Percentiles rank a stretch among this genome's conserved stretches.
Conservation (phyloP, 495 filamentous ascomycete genomes). For the Pseudomonodictys pantanalensis region DNA sequence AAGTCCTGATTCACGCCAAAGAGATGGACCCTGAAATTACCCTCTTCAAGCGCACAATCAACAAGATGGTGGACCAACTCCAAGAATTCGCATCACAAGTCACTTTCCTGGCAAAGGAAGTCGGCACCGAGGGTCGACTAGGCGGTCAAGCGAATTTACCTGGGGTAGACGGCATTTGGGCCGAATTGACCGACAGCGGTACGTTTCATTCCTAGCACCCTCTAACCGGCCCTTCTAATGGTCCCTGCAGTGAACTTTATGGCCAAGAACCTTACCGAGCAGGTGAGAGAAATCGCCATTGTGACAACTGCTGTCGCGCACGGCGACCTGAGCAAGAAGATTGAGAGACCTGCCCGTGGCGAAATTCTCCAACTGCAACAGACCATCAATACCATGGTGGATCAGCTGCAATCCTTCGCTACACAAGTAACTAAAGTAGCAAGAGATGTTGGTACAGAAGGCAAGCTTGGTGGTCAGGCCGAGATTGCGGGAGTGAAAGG, state of each 20-base stretch:
- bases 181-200: slow-evolving; percentile 95
- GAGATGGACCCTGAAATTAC: slow-evolving; percentile 99
- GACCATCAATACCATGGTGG: slow-evolving; percentile 99
- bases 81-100: slow-evolving; percentile 97
- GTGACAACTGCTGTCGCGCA: slow-evolving; percentile 96
- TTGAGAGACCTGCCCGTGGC: slow-evolving; percentile 87
- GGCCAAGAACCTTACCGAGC: slow-evolving; percentile 80
- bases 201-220: slow-evolving; percentile 28
- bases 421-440: slow-evolving; percentile 96
- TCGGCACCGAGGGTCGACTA: slow-evolving; percentile 95
- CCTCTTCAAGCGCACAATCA: slow-evolving; percentile 97
- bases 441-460: slow-evolving; percentile 94
- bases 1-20: slow-evolving; percentile 90
- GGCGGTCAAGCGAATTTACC: slow-evolving; percentile 94
- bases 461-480: slow-evolving; percentile 93
- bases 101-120: slow-evolving; percentile 91
- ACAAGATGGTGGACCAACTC: slow-evolving; percentile 98
- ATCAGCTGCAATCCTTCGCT: slow-evolving; percentile 93
- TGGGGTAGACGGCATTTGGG: slow-evolving; percentile 96
- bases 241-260: slow-evolving; percentile 82
- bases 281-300: slow-evolving; percentile 94
- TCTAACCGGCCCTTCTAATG: slow-evolving; percentile 34
- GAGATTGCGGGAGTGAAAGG: slow-evolving; percentile 84
- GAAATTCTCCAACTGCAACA: slow-evolving; percentile 96
- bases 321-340: slow-evolving; percentile 94